Evolutionary conservation across 2,329 filamentous ascomycete genomes (phyloP), one percentile per base, ranked within the genome.

Genomic region (Colletotrichum sp.): DNA sequence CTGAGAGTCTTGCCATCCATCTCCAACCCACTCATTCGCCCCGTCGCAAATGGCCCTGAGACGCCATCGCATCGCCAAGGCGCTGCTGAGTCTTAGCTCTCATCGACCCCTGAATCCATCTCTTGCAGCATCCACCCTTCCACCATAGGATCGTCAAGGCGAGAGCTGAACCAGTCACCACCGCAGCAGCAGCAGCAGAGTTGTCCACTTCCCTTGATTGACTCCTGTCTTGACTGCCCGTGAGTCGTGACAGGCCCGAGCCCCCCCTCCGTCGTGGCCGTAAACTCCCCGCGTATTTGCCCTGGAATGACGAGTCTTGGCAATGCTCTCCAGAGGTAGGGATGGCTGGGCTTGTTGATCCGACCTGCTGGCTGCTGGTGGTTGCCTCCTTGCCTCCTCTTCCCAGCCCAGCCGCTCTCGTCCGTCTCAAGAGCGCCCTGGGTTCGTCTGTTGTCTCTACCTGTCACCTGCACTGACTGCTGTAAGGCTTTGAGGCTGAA

Each of bases 21-120:
- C 13, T 26, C 30, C 16, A 55, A 32, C 28, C 28, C 59, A 30
- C 57, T 18, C 26, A 32, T 2, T 32, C 18, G 26, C 26, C 57
- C 57, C 57, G n/a, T 52, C n/a, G 13, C n/a, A 64, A 32, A 9
- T 64, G 28, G 16, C 66, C 10, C 21, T 64, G 64, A 76, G 70
- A 73, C 57, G 64, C 74, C 70, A 69, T 73, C 34, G 57, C 70
- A 76, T 74, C 71, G 74, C 74, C 74, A 76, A 76, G 74, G 18
- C 70, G 59, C 64, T 76, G 59, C 21, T 52, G 57, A 69, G 70
- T 69, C 73, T 69, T 76, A 73, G 73, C 70, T 73, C 73, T 69
- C n/a, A 34, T 18, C 44, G 44, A 74, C 64, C 74, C 65, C 74
- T 76, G 74, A 52, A 65, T 49, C 39, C 36, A 60, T 36, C 36